These are phyloP conservation scores for Lantana camara DNA, from an alignment of 257 asterid species.

Conservation along the genomic window DNA sequence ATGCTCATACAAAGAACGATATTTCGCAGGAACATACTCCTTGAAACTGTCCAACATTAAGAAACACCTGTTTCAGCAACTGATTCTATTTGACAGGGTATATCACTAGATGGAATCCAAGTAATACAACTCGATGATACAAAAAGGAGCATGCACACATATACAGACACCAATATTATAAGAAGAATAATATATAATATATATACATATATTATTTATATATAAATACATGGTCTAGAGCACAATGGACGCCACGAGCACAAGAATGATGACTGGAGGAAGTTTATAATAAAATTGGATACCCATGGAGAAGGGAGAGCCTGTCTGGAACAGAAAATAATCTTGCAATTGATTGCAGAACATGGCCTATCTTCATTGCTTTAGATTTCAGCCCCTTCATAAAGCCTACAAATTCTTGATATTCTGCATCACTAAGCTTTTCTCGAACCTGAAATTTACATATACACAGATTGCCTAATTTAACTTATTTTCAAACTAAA, in stretches of 20 bases:
- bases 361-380: constrained; percentile 74
- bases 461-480: constrained; percentile 13
- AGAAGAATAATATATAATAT: too few relatives aligned
- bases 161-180: too few relatives aligned
- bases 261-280: constrained; percentile 15
- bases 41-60: constrained; percentile 70
- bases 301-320: constrained; percentile 85
- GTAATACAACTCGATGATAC: too few relatives aligned
- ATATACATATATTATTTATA: too few relatives aligned
- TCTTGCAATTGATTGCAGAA: constrained; percentile 74
- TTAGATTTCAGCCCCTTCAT: constrained; percentile 84
- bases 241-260: not conserved
- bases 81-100: not conserved
- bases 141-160: too few relatives aligned
- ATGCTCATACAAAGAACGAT: constrained; percentile 66
- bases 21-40: constrained; percentile 75
- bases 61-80: constrained; percentile 24
- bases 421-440: constrained; percentile 76
- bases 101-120: too few relatives aligned
- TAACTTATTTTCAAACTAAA: constrained; percentile 12
- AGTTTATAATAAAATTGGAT: constrained; percentile 22
- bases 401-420: constrained; percentile 71
- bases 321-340: constrained; percentile 83
- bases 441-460: constrained; percentile 67
- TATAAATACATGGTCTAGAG: constrained; percentile 14